phyloP scores from a whole-genome alignment of 2,329 filamentous ascomycete genomes.

The Diaporthe batatas region DNA sequence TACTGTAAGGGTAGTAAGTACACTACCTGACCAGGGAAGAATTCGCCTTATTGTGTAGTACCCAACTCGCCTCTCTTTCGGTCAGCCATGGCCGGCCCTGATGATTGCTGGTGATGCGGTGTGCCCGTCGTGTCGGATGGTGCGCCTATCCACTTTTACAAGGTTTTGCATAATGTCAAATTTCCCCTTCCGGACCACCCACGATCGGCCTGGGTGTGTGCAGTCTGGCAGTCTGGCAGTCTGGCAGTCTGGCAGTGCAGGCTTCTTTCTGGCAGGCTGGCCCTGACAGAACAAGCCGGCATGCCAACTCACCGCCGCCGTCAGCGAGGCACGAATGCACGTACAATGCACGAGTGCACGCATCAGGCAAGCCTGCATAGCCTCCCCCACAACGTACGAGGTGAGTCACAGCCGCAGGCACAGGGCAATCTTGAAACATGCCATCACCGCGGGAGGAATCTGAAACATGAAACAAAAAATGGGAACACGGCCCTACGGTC shows the following conservation, averaged over 20 bases:
- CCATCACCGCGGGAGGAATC: conserved; percentile 12
- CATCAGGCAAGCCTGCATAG: conserved; percentile 19
- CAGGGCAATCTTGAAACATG: conserved; percentile 28
- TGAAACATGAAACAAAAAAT: conserved; percentile 40
- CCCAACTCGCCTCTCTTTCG: neutral
- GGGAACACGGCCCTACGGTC: conserved; percentile 30
- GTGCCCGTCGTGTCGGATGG: conserved; percentile 28
- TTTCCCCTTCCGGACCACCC: conserved; percentile 25
- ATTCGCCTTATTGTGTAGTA: neutral
- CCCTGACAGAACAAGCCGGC: neutral
- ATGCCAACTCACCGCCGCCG: conserved; percentile 23
- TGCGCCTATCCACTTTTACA: conserved; percentile 34
- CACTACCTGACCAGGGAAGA: neutral
- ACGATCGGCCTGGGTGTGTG: conserved; percentile 6
- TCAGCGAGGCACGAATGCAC: conserved; percentile 28
- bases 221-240: neutral
- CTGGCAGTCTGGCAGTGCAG: conserved; percentile 1
- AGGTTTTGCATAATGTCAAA: conserved; percentile 29
- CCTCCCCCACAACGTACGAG: conserved; percentile 26
- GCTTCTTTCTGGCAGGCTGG: neutral
- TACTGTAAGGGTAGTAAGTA: neutral
- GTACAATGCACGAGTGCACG: conserved; percentile 15
- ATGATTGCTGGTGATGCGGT: conserved; percentile 23
- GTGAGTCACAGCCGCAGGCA: conserved; percentile 37
- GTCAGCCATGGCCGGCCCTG: neutral